Evolutionary conservation across 1,284 basidiomycete genomes (phyloP).

Genomic region (Rhodotorula sp.): DNA sequence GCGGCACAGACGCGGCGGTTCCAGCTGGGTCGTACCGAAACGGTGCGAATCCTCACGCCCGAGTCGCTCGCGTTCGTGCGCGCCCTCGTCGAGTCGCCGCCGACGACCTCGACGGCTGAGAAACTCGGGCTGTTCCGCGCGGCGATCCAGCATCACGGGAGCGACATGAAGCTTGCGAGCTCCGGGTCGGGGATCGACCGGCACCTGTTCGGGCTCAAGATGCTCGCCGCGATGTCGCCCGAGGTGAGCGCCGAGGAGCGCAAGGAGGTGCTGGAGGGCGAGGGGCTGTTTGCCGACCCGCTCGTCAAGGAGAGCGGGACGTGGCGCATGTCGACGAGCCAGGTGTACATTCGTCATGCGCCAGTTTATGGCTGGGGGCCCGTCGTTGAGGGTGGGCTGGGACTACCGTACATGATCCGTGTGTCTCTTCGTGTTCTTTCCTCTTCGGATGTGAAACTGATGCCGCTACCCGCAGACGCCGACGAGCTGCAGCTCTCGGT

Average conservation of each 20-base stretch:
- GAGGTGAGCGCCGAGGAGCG: conserved; percentile 65
- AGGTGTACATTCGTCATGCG: conserved; percentile 78
- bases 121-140: conserved; percentile 63
- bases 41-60: conserved; percentile 72
- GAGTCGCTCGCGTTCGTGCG: conserved; percentile 72
- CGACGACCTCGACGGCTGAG: conserved; percentile 51
- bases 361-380: conserved; percentile 62
- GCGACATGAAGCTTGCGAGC: conserved; percentile 69
- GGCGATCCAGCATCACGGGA: conserved; percentile 71
- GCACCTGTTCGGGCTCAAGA: conserved; percentile 66
- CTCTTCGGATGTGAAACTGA: background rate
- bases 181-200: conserved; percentile 77
- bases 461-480: conserved; percentile 45
- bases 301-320: conserved; percentile 63
- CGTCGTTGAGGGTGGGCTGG: conserved; percentile 77
- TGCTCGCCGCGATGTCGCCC: conserved; percentile 1
- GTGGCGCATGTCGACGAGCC: conserved; percentile 65
- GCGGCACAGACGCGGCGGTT: conserved; percentile 81
- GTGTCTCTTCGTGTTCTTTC: conserved; percentile 2
- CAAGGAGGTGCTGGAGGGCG: conserved; percentile 66
- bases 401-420: conserved; percentile 54
- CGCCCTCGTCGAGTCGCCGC: conserved; percentile 66
- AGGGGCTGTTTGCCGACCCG: conserved; percentile 46
- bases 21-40: conserved; percentile 83
- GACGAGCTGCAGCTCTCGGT: conserved; percentile 78